These are phyloP conservation scores for Ustulina deusta DNA, from an alignment of 2,329 filamentous ascomycete species.

Conservation along the genomic window DNA sequence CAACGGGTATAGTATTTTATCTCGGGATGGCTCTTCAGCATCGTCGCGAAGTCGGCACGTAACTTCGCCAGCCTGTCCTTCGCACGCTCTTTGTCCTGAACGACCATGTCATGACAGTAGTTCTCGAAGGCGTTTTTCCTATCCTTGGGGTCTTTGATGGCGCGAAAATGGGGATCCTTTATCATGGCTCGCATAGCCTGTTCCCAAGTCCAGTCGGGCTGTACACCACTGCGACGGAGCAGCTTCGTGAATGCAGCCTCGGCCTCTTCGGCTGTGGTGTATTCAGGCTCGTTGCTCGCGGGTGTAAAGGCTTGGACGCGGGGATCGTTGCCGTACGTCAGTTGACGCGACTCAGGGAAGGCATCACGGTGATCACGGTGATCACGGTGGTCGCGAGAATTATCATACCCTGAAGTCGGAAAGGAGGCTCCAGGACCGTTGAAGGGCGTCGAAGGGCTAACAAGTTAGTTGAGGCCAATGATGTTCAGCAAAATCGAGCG, in stretches of 20 bases:
- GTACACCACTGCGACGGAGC: conserved; percentile 84
- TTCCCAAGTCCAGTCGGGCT: conserved; percentile 93
- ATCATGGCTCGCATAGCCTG: conserved; percentile 87
- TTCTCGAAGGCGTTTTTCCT: conserved; percentile 93
- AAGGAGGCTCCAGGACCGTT: conserved; percentile 56
- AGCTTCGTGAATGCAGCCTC: conserved; percentile 94
- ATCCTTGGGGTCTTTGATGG: conserved; percentile 92
- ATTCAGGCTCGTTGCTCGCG: conserved; percentile 79
- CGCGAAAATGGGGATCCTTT: conserved; percentile 91
- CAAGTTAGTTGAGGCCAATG: conserved; percentile 14
- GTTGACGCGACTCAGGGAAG: conserved; percentile 67
- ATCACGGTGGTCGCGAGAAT: conserved; percentile 52
- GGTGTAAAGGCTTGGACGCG: conserved; percentile 71
- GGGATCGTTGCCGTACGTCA: conserved; percentile 68
- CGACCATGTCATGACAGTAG: conserved; percentile 88
- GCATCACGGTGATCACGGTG: conserved; percentile 54
- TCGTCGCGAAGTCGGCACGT: conserved; percentile 91
- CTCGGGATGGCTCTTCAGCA: conserved; percentile 96
- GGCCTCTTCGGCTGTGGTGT: conserved; percentile 84
- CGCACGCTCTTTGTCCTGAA: conserved; percentile 93
- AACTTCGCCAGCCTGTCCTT: conserved; percentile 94
- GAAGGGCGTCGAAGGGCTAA: conserved; percentile 57
- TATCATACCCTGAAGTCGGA: conserved; percentile 36
- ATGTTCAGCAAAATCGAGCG: not conserved
- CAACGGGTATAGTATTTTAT: conserved; percentile 97